Percentiles rank a stretch among this genome's conserved stretches.
Conservation (phyloP, 192 early-diverging fungal species). For the Cetraspora pellucida region DNA sequence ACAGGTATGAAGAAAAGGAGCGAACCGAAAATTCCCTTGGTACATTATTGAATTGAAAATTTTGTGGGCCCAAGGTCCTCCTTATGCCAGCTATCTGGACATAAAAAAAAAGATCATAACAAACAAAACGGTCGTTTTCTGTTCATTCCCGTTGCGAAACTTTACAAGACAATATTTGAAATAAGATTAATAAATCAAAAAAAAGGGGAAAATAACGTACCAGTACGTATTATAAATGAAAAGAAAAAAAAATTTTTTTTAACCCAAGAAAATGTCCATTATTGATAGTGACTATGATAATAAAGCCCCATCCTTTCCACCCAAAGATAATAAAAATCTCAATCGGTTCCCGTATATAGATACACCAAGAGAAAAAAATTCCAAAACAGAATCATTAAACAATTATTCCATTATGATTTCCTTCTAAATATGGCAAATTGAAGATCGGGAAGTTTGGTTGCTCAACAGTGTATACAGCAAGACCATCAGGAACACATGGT, state of each 20-base stretch:
- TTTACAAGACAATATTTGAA: constrained; percentile 30
- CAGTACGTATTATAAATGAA: not conserved
- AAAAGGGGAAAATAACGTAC: no score
- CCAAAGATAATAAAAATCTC: constrained; percentile 29
- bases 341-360: not conserved
- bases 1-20: not conserved
- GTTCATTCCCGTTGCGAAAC: constrained; percentile 33
- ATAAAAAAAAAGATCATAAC: not conserved
- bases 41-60: not conserved
- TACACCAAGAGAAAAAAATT: not conserved
- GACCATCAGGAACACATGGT: constrained; percentile 27
- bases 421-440: constrained; percentile 16
- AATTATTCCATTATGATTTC: constrained; percentile 26
- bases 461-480: constrained; percentile 19
- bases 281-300: constrained; percentile 10
- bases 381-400: not conserved
- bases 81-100: not conserved
- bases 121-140: not conserved
- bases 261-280: constrained; percentile 4
- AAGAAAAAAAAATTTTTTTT: constrained; percentile 19
- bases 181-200: not conserved
- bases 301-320: constrained; percentile 36
- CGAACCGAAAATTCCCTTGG: constrained; percentile 8
- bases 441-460: not conserved
- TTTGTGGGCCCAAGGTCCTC: not conserved